phyloP scores from a whole-genome alignment of 345 rosid genomes.

The Syzygium aqueum region DNA sequence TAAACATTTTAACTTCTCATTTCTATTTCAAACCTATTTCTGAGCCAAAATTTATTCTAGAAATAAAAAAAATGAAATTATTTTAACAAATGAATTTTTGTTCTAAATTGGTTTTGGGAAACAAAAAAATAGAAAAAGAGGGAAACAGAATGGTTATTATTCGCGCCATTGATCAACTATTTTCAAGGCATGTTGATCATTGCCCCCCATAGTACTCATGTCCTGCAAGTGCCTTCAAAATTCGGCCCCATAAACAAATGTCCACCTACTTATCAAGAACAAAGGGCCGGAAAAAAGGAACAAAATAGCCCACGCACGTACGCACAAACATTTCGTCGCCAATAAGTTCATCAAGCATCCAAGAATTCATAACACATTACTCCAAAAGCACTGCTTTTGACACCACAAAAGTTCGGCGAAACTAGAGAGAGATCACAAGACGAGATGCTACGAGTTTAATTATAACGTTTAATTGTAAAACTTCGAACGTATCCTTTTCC shows the following conservation, averaged over 20 bases:
- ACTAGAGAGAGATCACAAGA: background rate
- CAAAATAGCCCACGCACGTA: background rate
- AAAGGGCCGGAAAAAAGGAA: background rate
- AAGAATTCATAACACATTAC: background rate
- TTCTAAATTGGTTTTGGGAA: accelerated
- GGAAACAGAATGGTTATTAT: too few species aligned
- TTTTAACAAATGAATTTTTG: too few species aligned
- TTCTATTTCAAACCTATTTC: too few species aligned
- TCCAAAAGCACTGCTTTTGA: background rate
- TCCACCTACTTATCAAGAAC: background rate
- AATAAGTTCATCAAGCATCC: background rate
- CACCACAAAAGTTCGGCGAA: background rate
- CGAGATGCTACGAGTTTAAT: background rate
- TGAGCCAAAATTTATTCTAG: too few species aligned
- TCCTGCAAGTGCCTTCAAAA: background rate
- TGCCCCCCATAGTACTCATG: background rate
- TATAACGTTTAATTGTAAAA: background rate
- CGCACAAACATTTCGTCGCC: too few species aligned
- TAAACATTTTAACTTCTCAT: too few species aligned
- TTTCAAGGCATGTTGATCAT: too few species aligned
- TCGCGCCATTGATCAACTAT: too few species aligned
- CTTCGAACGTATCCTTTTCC: background rate
- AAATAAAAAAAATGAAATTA: too few species aligned
- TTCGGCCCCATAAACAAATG: too few species aligned
- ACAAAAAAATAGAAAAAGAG: too few species aligned